Evolutionary conservation across 345 rosid genomes (phyloP).

Genomic region (Salix dunnii): DNA sequence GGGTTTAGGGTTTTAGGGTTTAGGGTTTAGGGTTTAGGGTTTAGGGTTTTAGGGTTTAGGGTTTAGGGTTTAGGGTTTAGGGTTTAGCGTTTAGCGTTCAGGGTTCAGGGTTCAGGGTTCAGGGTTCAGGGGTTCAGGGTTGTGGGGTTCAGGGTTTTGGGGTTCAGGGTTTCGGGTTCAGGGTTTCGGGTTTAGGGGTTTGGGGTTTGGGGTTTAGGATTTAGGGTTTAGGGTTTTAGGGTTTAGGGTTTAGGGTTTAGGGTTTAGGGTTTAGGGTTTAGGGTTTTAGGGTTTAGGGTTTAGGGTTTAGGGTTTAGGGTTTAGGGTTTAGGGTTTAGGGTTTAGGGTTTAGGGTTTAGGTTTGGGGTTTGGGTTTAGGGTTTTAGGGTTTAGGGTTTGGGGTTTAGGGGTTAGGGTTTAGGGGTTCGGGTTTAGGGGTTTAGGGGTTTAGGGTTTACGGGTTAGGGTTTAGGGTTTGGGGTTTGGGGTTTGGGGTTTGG

Average conservation of each 20-base stretch:
- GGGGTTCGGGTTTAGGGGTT: slow-evolving; percentile 5
- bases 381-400: background rate
- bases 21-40: too few species aligned
- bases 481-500: slow-evolving; percentile 1
- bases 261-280: background rate
- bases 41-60: too few species aligned
- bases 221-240: background rate
- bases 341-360: background rate
- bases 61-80: too few species aligned
- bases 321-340: background rate
- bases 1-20: too few species aligned
- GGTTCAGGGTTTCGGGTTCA: background rate
- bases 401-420: slow-evolving; percentile 8
- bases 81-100: too few species aligned
- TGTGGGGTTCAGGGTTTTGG: background rate
- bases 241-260: background rate
- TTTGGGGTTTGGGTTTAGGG: slow-evolving; percentile 1
- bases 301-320: slow-evolving; percentile 4
- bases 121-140: background rate
- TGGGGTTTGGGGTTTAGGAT: background rate
- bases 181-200: background rate
- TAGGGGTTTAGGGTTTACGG: background rate
- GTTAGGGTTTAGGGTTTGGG: background rate
- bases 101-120: background rate
- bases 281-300: background rate